Conservation (phyloP, 768 basidiomycete species). For the Pholiota molesta region DNA sequence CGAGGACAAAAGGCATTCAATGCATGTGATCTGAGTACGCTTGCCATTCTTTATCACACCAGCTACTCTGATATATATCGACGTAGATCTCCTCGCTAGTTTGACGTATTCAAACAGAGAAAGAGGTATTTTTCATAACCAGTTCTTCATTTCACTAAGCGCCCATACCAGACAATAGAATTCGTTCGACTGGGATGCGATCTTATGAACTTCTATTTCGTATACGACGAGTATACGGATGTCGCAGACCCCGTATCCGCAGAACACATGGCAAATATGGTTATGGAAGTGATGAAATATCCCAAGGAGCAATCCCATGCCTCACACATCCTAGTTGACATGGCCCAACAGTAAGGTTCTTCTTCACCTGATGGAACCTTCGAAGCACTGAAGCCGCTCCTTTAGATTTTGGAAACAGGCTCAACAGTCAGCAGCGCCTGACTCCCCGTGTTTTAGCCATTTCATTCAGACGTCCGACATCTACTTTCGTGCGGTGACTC, state of each 20-base stretch:
- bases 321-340: conserved; percentile 35
- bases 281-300: conserved; percentile 42
- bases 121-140: conserved; percentile 6
- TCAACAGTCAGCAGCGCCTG: conserved; percentile 10
- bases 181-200: conserved; percentile 36
- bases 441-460: conserved; percentile 24
- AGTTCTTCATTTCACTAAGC: background rate
- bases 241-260: conserved; percentile 32
- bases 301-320: conserved; percentile 30
- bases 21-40: conserved; percentile 26
- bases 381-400: background rate
- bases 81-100: conserved; percentile 20
- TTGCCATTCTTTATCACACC: background rate
- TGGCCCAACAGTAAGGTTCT: conserved; percentile 38
- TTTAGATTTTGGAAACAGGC: conserved; percentile 27
- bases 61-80: background rate
- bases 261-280: conserved; percentile 31
- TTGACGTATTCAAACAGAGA: conserved; percentile 21
- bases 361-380: background rate
- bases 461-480: conserved; percentile 41
- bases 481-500: conserved; percentile 44
- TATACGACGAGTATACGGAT: conserved; percentile 57
- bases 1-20: conserved; percentile 25
- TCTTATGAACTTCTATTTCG: conserved; percentile 53
- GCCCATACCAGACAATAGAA: conserved; percentile 9